These are phyloP conservation scores for Erucastrum elatum DNA, from an alignment of 345 rosid genomes.

Conservation along the genomic window DNA sequence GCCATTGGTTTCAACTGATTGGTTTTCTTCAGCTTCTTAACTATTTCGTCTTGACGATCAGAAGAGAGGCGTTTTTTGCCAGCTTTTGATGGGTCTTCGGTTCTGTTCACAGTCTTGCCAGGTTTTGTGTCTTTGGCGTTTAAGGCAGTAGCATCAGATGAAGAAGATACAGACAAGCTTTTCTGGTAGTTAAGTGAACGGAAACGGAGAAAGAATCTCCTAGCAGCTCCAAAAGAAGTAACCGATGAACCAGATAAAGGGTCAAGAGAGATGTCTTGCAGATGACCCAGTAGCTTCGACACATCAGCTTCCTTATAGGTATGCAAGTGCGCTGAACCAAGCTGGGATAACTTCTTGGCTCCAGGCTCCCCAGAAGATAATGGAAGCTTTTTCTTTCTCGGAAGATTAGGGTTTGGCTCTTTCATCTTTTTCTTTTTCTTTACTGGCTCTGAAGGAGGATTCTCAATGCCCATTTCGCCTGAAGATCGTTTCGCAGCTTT, in stretches of 20 bases:
- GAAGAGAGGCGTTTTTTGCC: conserved; percentile 79
- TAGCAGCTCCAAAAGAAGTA: conserved; percentile 46
- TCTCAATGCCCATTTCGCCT: conserved; percentile 45
- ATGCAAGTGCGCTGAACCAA: conserved; percentile 41
- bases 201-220: conserved; percentile 66
- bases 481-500: conserved; percentile 54
- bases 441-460: conserved; percentile 42
- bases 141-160: conserved; percentile 45
- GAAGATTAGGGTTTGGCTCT: conserved; percentile 48
- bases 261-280: conserved; percentile 75
- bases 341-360: conserved; percentile 40
- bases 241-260: conserved; percentile 61
- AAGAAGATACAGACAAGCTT: conserved; percentile 63
- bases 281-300: conserved; percentile 58
- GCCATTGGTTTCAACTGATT: conserved; percentile 56
- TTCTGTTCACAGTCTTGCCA: conserved; percentile 46
- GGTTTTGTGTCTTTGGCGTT: conserved; percentile 50
- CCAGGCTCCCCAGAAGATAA: conserved; percentile 48
- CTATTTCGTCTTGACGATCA: conserved; percentile 78
- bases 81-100: conserved; percentile 64
- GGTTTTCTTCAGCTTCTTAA: conserved; percentile 73
- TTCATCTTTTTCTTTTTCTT: conserved; percentile 79
- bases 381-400: conserved; percentile 52
- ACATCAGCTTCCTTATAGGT: conserved; percentile 45
- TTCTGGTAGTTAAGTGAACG: conserved; percentile 77